Base-by-base conservation (phyloP, 1,284 basidiomycete species). In the Schizophyllum amplum region DNA sequence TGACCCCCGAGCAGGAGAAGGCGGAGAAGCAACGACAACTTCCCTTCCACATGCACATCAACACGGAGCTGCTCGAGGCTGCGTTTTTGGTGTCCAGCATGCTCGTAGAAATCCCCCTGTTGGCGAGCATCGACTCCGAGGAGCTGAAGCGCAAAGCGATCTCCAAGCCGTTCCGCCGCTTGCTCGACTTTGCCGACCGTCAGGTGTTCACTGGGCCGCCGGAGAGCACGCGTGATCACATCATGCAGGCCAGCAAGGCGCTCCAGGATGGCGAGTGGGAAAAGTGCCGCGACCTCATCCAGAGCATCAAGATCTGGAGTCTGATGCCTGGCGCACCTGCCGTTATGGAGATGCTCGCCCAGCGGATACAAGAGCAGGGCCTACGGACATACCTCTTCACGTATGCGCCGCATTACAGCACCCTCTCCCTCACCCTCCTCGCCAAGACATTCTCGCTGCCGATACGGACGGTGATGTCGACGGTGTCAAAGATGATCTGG, bases 21-120 rank as follows among this genome's bases (percentile, higher is more conserved):
- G 86, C 94, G 5, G 97, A 99, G 72, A 92, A 94, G 65, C 91
- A 94, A 65, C 84, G 96, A 51, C 92, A 98, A 67, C 80, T 99
- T 23, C 97, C 97, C 27, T 99, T 99, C 88, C 97, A 99, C 74
- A 93, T 99, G 90, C 97, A 99, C 76, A 96, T 99, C 75, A 99
- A 99, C 76, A 92, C 97, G 15, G 97, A 99, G 73, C 78, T 99
- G 24, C 80, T 99, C 60, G 97, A 99, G 73, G 95, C 94, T 49
- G 95, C 94, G 6, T 99, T 98, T 80, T 80, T 99, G 49, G 94
- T 97, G 47, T 96, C 93, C 20, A 97, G 93, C 73, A 99, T 99
- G 97, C 81, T 99, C 48, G 88, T 98, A 55, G 97, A 99, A 75
- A 94, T 99, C 23, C 97, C 97, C 5, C 76, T 98, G 53, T 79